Evolutionary conservation across 2,329 filamentous ascomycete species (phyloP).

Genomic region (Aspergillus eucalypticola): DNA sequence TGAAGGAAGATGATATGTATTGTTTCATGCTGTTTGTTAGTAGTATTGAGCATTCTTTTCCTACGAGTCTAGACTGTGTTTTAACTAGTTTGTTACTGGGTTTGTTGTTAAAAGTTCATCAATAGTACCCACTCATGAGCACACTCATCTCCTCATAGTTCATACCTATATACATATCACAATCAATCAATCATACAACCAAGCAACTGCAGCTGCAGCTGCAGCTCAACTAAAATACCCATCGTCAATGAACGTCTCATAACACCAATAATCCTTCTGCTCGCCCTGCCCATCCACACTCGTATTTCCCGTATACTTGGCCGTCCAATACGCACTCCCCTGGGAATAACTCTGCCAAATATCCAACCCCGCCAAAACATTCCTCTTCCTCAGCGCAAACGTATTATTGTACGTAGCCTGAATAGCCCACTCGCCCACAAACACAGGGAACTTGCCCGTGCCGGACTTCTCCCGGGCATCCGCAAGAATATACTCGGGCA

Average conservation of each 20-base stretch:
- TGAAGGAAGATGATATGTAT: background rate
- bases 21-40: background rate
- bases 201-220: background rate
- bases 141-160: background rate
- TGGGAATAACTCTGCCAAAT: slow-evolving; percentile 18
- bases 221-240: slow-evolving; percentile 9
- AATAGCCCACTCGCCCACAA: slow-evolving; percentile 29
- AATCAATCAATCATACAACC: background rate
- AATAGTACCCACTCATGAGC: background rate
- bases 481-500: slow-evolving; percentile 16
- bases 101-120: background rate
- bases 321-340: slow-evolving; percentile 26
- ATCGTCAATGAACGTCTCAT: slow-evolving; percentile 18
- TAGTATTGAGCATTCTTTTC: background rate
- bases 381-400: slow-evolving; percentile 17
- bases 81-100: background rate
- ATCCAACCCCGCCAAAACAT: slow-evolving; percentile 20
- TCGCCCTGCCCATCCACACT: slow-evolving; percentile 17
- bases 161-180: background rate
- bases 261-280: slow-evolving; percentile 22
- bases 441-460: slow-evolving; percentile 25
- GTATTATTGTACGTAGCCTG: slow-evolving; percentile 20
- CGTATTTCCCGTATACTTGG: slow-evolving; percentile 20
- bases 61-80: background rate
- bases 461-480: slow-evolving; percentile 20